phyloP scores from a whole-genome alignment of 1,284 basidiomycete genomes.

The Microbotryum lychnidis-dioicae region DNA sequence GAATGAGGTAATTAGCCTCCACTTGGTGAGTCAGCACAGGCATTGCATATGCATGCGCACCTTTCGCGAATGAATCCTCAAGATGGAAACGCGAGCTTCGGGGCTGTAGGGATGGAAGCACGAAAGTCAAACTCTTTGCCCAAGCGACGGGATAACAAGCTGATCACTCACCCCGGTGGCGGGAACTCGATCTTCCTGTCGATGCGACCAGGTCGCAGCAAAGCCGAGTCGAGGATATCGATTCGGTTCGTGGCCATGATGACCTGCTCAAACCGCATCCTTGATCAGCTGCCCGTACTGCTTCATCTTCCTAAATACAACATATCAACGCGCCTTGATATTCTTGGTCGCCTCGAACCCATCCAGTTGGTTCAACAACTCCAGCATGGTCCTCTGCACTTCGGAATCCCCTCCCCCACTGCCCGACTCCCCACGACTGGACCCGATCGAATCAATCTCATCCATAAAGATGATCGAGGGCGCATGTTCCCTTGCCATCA shows the following conservation, averaged over 20 bases:
- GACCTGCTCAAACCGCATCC: constrained; percentile 41
- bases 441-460: constrained; percentile 96
- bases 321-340: constrained; percentile 62
- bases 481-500: constrained; percentile 97
- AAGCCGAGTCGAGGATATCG: constrained; percentile 91
- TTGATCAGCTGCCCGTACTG: background rate
- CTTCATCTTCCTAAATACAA: background rate
- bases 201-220: constrained; percentile 91
- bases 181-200: constrained; percentile 99
- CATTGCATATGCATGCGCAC: constrained; percentile 42
- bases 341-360: constrained; percentile 97
- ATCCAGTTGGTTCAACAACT: constrained; percentile 91
- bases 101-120: constrained; percentile 45
- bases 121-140: background rate
- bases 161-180: constrained; percentile 59
- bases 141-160: background rate
- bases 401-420: constrained; percentile 81
- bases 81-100: constrained; percentile 90
- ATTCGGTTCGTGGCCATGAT: constrained; percentile 99
- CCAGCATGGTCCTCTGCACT: constrained; percentile 96
- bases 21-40: background rate
- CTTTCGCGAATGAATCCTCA: constrained; percentile 95
- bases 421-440: constrained; percentile 77
- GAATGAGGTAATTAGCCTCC: background rate
- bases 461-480: constrained; percentile 98